These are phyloP conservation scores for Delitschia confertaspora DNA, from an alignment of 495 filamentous ascomycete species.

Conservation along the genomic window DNA sequence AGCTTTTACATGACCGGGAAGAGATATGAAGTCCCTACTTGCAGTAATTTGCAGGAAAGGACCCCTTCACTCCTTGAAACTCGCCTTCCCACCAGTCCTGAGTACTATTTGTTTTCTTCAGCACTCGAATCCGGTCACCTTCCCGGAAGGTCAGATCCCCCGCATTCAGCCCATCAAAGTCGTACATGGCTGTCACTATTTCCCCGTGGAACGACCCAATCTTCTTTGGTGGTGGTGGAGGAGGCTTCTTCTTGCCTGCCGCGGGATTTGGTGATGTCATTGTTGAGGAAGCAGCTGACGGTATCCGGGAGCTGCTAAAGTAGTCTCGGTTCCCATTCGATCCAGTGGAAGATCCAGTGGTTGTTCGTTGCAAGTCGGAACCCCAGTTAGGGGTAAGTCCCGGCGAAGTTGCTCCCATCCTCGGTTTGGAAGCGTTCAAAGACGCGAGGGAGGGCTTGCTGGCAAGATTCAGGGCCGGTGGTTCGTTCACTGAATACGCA, in stretches of 20 bases:
- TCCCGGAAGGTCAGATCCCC: slow-evolving; percentile 77
- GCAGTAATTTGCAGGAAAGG: slow-evolving; percentile 83
- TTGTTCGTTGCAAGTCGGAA: slow-evolving; percentile 10
- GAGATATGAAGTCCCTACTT: too few species aligned
- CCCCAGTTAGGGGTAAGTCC: slow-evolving; percentile 6
- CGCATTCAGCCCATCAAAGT: slow-evolving; percentile 60
- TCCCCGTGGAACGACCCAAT: slow-evolving; percentile 40
- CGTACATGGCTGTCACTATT: slow-evolving; percentile 74
- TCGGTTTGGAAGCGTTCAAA: slow-evolving; percentile 17
- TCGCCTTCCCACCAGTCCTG: slow-evolving; percentile 98
- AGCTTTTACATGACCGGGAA: too few species aligned
- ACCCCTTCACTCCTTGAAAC: slow-evolving; percentile 60
- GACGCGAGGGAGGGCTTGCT: slow-evolving; percentile 20
- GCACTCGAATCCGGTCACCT: slow-evolving; percentile 74
- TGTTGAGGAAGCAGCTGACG: slow-evolving; percentile 13
- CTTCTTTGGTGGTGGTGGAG: slow-evolving; percentile 61
- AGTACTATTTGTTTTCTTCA: slow-evolving; percentile 73
- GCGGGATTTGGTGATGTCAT: slow-evolving; percentile 31
- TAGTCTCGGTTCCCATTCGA: slow-evolving; percentile 23
- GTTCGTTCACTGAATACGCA: slow-evolving; percentile 22
- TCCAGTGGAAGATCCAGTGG: slow-evolving; percentile 7
- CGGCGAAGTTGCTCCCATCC: slow-evolving; percentile 19
- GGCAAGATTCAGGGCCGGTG: slow-evolving; percentile 6
- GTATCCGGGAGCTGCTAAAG: slow-evolving; percentile 17
- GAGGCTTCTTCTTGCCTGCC: slow-evolving; percentile 51